Evolutionary conservation across 2,329 filamentous ascomycete genomes (phyloP), one percentile per base, ranked within the genome.

Genomic region (Pleoardoris graminearum): DNA sequence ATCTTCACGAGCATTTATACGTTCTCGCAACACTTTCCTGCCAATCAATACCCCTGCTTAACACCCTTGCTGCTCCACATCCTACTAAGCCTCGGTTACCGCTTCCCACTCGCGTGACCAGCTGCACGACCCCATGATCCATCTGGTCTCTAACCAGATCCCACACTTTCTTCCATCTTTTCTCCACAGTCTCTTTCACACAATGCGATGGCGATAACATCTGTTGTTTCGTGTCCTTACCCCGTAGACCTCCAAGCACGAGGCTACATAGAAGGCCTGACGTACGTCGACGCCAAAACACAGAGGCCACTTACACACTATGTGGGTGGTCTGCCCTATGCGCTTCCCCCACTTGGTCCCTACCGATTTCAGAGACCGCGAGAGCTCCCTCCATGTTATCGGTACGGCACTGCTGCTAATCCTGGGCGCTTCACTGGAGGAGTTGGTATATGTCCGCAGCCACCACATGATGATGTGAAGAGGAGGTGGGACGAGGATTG

Each of bases 251-350:
- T 77, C 5, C 69, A 74, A 7, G 68, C 75, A 17, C 74, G 78
- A 12, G 82, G 82, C 42, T 76, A 75, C 53, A 70, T 83, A 22
- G 73, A 80, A 67, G 82, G 81, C 19, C 61, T 76, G 3, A 80
- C 78, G 0, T 70, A 82, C 47, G 64, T 72, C 10, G 61, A 70
- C 16, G 60, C 60, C 21, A 55, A 62, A 10, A 63, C 65, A 11
- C 54, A 56, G 12, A 59, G 63, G 16, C 67, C 72, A 5, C 66
- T 79, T 1, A 78, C 78, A 49, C 78, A 78, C 53, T 84, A 79
- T 62, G 82, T 82, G 48, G 81, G 81, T 17, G 80, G 80, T 5
- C 67, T 85, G 0, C 82, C 82, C 0, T 85, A 83, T 54, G 82
- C 79, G 0, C 68, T 82, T 1, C 79, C 81, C 12, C 80, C 81